Percentiles rank a stretch among this genome's conserved stretches.
Evolutionary conservation across 2,329 filamentous ascomycete species (phyloP).

Genomic region (Aspergillus sp.): DNA sequence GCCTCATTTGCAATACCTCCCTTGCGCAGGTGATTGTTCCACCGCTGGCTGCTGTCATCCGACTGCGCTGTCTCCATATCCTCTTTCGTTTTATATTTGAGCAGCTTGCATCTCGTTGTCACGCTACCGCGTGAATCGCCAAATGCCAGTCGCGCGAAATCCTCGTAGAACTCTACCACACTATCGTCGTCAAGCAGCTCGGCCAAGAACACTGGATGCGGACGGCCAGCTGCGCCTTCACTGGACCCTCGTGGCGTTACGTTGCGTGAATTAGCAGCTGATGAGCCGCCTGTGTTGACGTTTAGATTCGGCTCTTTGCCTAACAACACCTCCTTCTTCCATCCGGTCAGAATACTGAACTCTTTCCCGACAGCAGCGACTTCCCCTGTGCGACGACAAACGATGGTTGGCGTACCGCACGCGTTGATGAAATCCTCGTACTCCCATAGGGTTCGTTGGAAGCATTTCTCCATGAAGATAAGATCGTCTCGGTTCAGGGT

Average conservation of each 20-base stretch:
- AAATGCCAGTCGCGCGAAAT: constrained; percentile 90
- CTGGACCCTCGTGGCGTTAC: constrained; percentile 49
- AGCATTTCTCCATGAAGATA: constrained; percentile 96
- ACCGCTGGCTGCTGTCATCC: constrained; percentile 51
- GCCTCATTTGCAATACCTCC: constrained; percentile 52
- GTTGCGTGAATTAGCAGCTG: constrained; percentile 45
- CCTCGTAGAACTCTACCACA: constrained; percentile 92
- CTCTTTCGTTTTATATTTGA: constrained; percentile 84
- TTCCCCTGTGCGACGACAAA: constrained; percentile 88
- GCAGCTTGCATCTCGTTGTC: constrained; percentile 76
- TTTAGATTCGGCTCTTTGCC: constrained; percentile 87
- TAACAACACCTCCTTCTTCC: constrained; percentile 84
- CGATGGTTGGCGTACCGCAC: constrained; percentile 85
- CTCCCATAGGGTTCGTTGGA: constrained; percentile 88
- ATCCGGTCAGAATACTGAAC: constrained; percentile 92
- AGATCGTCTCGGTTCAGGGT: constrained; percentile 86
- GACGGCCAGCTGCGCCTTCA: constrained; percentile 47
- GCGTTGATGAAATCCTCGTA: constrained; percentile 91
- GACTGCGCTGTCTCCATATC: constrained; percentile 42
- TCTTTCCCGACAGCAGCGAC: constrained; percentile 96
- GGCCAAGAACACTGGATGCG: constrained; percentile 82
- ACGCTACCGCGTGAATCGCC: constrained; percentile 85
- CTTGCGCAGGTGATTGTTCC: constrained; percentile 43
- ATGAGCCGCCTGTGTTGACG: constrained; percentile 67
- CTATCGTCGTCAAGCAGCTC: constrained; percentile 92